phyloP scores from a whole-genome alignment of 2,329 filamentous ascomycete species.

The Penicillium crustosum region DNA sequence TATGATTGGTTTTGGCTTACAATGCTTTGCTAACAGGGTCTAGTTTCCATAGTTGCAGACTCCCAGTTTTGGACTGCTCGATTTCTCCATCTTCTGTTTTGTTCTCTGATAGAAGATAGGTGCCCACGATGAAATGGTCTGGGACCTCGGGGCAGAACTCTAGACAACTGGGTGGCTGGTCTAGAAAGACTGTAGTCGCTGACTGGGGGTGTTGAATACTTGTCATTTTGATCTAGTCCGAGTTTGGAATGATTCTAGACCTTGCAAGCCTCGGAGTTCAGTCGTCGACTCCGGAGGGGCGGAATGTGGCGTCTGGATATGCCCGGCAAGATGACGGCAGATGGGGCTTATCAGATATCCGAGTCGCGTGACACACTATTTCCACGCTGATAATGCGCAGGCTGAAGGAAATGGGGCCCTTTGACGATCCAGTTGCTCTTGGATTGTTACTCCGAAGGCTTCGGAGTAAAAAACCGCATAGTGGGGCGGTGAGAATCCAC shows the following conservation, averaged over 20 bases:
- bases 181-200: conserved; percentile 37
- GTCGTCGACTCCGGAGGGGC: neutral
- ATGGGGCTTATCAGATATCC: neutral
- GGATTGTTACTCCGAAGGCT: neutral
- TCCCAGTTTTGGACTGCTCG: conserved; percentile 68
- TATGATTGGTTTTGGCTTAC: conserved; percentile 24
- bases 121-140: conserved; percentile 74
- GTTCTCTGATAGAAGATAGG: conserved; percentile 65
- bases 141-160: conserved; percentile 50
- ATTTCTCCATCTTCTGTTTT: conserved; percentile 29
- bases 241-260: neutral
- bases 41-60: conserved; percentile 66
- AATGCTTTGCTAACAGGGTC: conserved; percentile 31
- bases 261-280: neutral
- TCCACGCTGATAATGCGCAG: neutral
- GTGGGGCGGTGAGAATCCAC: conserved; percentile 15
- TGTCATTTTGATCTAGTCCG: conserved; percentile 14
- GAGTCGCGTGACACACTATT: neutral
- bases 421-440: neutral
- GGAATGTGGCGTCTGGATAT: neutral
- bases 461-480: conserved; percentile 3
- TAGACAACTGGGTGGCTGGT: conserved; percentile 48
- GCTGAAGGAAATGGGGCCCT: neutral
- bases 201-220: conserved; percentile 32
- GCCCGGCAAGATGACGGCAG: neutral